phyloP scores from a whole-genome alignment of 164 flowering plant species.

The Taxillus chinensis region DNA sequence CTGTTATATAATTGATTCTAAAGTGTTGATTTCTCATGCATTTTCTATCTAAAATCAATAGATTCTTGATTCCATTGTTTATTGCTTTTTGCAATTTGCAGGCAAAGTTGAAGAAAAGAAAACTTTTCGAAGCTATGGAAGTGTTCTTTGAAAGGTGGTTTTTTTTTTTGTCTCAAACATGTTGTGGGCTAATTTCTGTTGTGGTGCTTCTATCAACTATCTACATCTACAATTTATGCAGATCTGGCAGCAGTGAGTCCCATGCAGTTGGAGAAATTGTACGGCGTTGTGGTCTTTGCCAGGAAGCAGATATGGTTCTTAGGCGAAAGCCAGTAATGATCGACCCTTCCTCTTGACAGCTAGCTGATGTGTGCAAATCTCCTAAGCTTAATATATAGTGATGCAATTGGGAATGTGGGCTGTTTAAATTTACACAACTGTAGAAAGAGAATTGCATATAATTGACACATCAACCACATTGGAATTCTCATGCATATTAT shows the following conservation, averaged over 20 bases:
- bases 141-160: slow-evolving; percentile 74
- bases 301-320: slow-evolving; percentile 71
- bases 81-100: slow-evolving; percentile 15
- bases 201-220: not conserved
- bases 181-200: not conserved
- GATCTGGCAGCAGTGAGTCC: slow-evolving; percentile 48
- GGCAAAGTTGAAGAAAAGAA: slow-evolving; percentile 72
- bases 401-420: too few relatives aligned
- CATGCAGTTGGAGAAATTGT: slow-evolving; percentile 47
- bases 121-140: slow-evolving; percentile 86
- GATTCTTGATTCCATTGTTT: not conserved
- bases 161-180: not conserved
- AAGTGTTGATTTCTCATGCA: too few relatives aligned
- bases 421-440: too few relatives aligned
- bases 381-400: too few relatives aligned
- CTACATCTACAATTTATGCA: slow-evolving; percentile 14
- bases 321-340: slow-evolving; percentile 50
- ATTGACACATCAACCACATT: too few relatives aligned
- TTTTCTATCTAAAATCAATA: not conserved
- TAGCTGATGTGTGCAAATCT: not conserved
- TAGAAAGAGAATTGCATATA: too few relatives aligned
- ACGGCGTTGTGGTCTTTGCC: slow-evolving; percentile 61
- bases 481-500: too few relatives aligned
- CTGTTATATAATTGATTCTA: too few relatives aligned
- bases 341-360: not conserved